Percentiles rank a stretch among this genome's conserved stretches.
Evolutionary conservation across 2,329 filamentous ascomycete species (phyloP).

Genomic region (Coniochaeta ligniaria): DNA sequence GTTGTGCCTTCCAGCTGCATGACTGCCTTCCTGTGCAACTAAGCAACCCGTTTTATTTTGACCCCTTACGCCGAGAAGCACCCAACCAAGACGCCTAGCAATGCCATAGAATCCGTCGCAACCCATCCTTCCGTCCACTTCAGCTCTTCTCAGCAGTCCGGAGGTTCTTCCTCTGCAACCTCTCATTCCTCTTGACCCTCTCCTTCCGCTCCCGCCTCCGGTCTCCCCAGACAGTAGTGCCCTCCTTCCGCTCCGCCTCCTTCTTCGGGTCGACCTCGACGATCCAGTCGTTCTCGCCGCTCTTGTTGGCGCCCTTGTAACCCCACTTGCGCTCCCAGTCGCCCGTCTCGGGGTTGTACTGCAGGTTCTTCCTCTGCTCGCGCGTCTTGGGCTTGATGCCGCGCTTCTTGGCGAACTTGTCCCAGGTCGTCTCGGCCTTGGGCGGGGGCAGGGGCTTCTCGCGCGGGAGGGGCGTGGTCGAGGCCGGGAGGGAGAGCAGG

Average conservation of each 20-base stretch:
- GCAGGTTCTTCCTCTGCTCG: conserved; percentile 65
- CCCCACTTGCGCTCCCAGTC: conserved; percentile 96
- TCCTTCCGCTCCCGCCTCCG: conserved; percentile 61
- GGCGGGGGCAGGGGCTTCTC: conserved; percentile 84
- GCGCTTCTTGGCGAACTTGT: conserved; percentile 93
- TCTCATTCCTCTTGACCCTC: conserved; percentile 62
- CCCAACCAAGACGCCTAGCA: not conserved
- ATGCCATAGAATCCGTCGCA: not conserved
- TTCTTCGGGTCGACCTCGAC: conserved; percentile 83
- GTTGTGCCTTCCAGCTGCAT: not conserved
- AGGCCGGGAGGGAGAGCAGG: conserved; percentile 67
- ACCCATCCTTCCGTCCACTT: not conserved
- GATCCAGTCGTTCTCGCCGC: conserved; percentile 76
- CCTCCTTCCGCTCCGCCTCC: conserved; percentile 56
- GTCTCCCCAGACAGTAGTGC: conserved; percentile 53
- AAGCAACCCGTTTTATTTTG: not conserved
- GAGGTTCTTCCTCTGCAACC: conserved; percentile 61
- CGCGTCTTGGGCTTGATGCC: conserved; percentile 86
- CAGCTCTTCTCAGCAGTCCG: conserved; percentile 30
- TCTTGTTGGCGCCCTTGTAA: conserved; percentile 85
- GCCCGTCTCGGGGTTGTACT: conserved; percentile 75
- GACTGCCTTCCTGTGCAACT: too few relatives aligned
- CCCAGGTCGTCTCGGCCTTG: conserved; percentile 87
- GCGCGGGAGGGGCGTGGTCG: conserved; percentile 67
- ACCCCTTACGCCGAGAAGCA: not conserved